Evolutionary conservation across 805 yeast genomes (phyloP).

Genomic region (Candida rishiriensis): DNA sequence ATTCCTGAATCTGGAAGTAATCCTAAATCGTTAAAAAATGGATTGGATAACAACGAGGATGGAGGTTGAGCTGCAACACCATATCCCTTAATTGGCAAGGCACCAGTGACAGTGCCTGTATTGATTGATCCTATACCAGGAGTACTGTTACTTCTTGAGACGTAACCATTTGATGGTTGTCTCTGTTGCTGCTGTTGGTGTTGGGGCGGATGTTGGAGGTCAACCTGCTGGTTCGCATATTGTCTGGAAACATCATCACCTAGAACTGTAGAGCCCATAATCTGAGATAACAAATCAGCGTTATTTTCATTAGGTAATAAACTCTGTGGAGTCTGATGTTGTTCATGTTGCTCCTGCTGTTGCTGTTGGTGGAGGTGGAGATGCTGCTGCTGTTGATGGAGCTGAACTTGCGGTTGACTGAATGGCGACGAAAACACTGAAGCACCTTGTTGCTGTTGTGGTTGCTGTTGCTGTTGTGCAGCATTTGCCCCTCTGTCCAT

Average conservation of each 20-base stretch:
- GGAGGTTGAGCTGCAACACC: slow-evolving; percentile 1
- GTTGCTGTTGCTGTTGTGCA: neutral
- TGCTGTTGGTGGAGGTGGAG: neutral
- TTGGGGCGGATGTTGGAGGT: slow-evolving; percentile 1
- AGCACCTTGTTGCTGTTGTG: neutral
- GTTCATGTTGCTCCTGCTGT: neutral
- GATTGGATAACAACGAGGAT: slow-evolving; percentile 2
- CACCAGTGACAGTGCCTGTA: too few relatives aligned
- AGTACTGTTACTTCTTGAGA: slow-evolving; percentile 10
- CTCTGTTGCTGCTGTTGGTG: slow-evolving; percentile 3
- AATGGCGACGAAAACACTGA: slow-evolving; percentile 7
- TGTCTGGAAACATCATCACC: slow-evolving; percentile 1
- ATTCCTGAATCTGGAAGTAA: slow-evolving; percentile 3
- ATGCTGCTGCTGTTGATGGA: slow-evolving; percentile 1
- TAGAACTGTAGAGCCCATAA: slow-evolving; percentile 7
- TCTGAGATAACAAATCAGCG: slow-evolving; percentile 32
- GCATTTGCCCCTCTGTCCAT: too few relatives aligned
- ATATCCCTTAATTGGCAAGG: too few relatives aligned
- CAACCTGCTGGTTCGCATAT: slow-evolving; percentile 1
- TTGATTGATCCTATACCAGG: slow-evolving; percentile 3
- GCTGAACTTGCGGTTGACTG: slow-evolving; percentile 1
- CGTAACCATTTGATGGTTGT: slow-evolving; percentile 4
- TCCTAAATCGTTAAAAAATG: slow-evolving; percentile 9
- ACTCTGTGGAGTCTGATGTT: neutral
- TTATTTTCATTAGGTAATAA: slow-evolving; percentile 27